Conservation (phyloP, 116 monocot genomes). For the Phalaenopsis hybrid region DNA sequence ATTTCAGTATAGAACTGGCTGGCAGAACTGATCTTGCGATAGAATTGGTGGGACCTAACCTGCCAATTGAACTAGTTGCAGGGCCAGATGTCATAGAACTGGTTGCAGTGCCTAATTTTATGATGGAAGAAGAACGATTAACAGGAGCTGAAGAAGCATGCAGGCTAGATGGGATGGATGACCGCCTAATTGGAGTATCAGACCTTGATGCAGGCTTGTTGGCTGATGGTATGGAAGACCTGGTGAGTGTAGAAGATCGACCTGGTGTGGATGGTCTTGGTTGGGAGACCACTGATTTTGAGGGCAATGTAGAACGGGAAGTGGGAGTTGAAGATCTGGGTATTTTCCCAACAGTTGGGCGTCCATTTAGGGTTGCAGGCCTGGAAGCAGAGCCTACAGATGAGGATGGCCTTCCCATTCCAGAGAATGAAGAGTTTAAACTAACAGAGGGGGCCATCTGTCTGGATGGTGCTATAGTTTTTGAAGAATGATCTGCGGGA, state of each 20-base stretch:
- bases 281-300: constrained; percentile 28
- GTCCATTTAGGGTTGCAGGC: constrained; percentile 49
- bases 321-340: constrained; percentile 63
- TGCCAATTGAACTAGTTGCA: neutral
- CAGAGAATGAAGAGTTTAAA: constrained; percentile 14
- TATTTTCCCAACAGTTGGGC: constrained; percentile 28
- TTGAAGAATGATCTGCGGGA: constrained; percentile 31
- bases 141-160: constrained; percentile 25
- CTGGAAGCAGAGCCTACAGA: constrained; percentile 49
- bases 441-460: constrained; percentile 25
- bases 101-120: neutral
- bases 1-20: neutral
- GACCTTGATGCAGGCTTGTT: constrained; percentile 40
- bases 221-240: constrained; percentile 28
- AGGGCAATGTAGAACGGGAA: constrained; percentile 40
- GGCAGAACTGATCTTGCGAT: neutral
- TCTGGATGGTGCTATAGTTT: constrained; percentile 25
- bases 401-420: constrained; percentile 40
- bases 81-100: neutral
- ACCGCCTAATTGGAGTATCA: constrained; percentile 52
- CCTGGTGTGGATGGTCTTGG: constrained; percentile 48
- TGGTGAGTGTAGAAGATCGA: constrained; percentile 51
- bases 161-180: constrained; percentile 29
- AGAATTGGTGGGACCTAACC: constrained; percentile 1
- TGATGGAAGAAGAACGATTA: constrained; percentile 22